Conservation (phyloP, 441 rosid genomes). For the Pelargonium australe region DNA sequence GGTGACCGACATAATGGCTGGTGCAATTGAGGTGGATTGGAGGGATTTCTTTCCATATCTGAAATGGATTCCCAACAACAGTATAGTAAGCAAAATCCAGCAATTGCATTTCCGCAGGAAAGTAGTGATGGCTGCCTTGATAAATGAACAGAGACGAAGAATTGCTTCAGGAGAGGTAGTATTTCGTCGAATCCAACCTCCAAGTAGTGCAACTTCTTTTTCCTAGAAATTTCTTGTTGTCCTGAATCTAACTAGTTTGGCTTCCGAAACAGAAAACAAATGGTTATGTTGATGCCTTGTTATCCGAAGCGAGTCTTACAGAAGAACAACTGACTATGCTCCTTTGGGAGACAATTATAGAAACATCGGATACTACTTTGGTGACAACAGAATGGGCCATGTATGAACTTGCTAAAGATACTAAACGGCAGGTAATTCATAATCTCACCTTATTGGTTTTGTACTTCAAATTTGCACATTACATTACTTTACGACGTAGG, state of each 20-base stretch:
- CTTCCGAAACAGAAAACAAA: slow-evolving; percentile 36
- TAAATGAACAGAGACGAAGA: slow-evolving; percentile 41
- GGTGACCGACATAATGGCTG: slow-evolving; percentile 70
- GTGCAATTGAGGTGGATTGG: slow-evolving; percentile 84
- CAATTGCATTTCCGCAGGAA: slow-evolving; percentile 42
- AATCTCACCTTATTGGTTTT: neutral
- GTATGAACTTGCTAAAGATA: slow-evolving; percentile 68
- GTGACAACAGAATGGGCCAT: slow-evolving; percentile 81
- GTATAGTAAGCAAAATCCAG: slow-evolving; percentile 42
- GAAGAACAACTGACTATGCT: slow-evolving; percentile 54
- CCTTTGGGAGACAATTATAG: slow-evolving; percentile 73
- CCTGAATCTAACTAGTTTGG: neutral
- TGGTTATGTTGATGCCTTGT: slow-evolving; percentile 49
- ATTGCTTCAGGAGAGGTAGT: slow-evolving; percentile 48
- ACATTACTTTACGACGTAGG: neutral
- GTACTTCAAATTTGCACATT: neutral
- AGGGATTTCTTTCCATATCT: slow-evolving; percentile 90
- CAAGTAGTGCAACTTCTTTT: too few species aligned
- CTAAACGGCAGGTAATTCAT: slow-evolving; percentile 38
- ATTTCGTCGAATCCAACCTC: neutral
- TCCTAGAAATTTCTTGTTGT: neutral
- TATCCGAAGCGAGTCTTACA: slow-evolving; percentile 50
- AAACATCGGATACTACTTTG: slow-evolving; percentile 62
- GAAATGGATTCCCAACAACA: slow-evolving; percentile 67
- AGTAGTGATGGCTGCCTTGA: slow-evolving; percentile 55